Base-by-base conservation (phyloP, 768 basidiomycete genomes). In the Psilocybe tampanensis region DNA sequence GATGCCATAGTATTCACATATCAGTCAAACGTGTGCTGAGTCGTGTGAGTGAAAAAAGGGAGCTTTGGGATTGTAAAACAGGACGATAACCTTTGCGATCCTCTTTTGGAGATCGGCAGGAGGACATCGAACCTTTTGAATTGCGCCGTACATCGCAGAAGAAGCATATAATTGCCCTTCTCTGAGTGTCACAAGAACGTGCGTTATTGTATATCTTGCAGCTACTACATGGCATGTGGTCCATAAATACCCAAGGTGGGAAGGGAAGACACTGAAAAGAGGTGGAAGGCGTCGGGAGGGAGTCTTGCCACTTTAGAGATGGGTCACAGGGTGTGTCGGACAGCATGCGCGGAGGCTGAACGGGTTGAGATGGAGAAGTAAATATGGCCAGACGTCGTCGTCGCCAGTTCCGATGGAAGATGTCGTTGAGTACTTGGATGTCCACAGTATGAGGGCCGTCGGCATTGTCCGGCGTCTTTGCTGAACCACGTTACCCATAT, bases 401-500 rank as follows among this genome's bases (percentile, higher is more conserved):
- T 48, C 29, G 47, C 12, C 22, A 26, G 44, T 18, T 12, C n/a
- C 8, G 13, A n/a, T 47, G 22, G 9, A 17, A 32, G 44, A 47
- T n/a, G n/a, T n/a, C n/a, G n/a, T n/a, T n/a, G n/a, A n/a, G n/a
- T n/a, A n/a, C n/a, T n/a, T n/a, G n/a, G n/a, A n/a, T n/a, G n/a
- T n/a, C n/a, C n/a, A n/a, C n/a, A n/a, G n/a, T n/a, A n/a, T n/a
- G 44, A 48, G 47, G 52, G 12, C 13, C 12, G 43, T 48, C 61
- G 59, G 56, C 36, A n/a, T 21, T 32, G 49, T 42, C 52, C 45
- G 55, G 39, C 33, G 52, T 44, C 51, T 57, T 36, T 54, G 29
- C 49, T 67, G 68, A 74, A 74, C 71, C 66, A 74, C 71, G 72
- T 72, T 72, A 64, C 65, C 72, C 67, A 70, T 70, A 72, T 68